Evolutionary conservation across 495 filamentous ascomycete genomes (phyloP).

Genomic region (Penicillium goetzii): DNA sequence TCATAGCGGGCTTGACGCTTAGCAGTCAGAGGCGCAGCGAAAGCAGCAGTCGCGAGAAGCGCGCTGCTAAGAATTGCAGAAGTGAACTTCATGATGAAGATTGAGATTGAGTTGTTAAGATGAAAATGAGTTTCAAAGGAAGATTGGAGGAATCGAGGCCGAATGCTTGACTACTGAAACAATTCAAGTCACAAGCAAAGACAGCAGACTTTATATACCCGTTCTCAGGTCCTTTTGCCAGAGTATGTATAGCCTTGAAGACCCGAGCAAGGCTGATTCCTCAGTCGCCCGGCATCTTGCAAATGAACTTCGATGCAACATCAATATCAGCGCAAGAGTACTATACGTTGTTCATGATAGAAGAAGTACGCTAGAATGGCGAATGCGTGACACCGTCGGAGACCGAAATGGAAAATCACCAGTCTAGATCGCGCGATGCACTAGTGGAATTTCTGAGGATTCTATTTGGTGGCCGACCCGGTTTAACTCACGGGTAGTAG

Average conservation of each 20-base stretch:
- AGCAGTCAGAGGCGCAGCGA: constrained; percentile 34
- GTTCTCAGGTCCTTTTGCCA: background rate
- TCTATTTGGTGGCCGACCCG: background rate
- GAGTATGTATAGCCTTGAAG: background rate
- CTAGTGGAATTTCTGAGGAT: background rate
- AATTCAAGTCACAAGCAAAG: no score
- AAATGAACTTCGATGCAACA: background rate
- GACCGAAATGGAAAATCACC: constrained; percentile 5
- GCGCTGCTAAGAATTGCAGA: background rate
- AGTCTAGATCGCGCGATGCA: constrained; percentile 3
- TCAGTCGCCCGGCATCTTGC: background rate
- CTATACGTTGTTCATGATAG: background rate
- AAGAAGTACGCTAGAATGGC: background rate
- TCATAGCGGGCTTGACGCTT: constrained; percentile 29
- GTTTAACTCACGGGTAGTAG: background rate
- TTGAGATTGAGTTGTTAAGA: background rate
- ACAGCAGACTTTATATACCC: background rate
- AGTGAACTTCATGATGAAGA: constrained; percentile 11
- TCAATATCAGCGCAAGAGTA: background rate
- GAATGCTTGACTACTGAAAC: background rate
- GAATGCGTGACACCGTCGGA: constrained; percentile 6
- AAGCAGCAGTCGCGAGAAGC: constrained; percentile 8
- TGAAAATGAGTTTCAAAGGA: background rate
- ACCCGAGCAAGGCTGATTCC: background rate
- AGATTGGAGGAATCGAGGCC: background rate